A percentile compares a stretch with the other conserved stretches of the same genome.
Conservation (phyloP, 2,329 filamentous ascomycete genomes). For the Didymella glomerata region DNA sequence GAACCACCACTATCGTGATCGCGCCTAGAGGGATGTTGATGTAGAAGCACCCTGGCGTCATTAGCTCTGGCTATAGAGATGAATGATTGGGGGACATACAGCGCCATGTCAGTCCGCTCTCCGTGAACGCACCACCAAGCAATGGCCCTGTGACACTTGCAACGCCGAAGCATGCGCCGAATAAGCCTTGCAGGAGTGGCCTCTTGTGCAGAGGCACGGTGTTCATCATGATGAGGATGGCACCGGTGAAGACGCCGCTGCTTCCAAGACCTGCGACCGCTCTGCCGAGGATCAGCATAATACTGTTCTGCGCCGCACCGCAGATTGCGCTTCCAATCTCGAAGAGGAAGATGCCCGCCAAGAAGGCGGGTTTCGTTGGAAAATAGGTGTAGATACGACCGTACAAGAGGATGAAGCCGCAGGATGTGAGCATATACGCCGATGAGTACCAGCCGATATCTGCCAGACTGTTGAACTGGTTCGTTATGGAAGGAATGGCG, state of each 20-base stretch:
- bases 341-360: constrained; percentile 58
- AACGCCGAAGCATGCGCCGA: constrained; percentile 52
- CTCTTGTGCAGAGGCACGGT: constrained; percentile 53
- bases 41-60: constrained; percentile 47
- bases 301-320: constrained; percentile 52
- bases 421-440: constrained; percentile 52
- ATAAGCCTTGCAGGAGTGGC: constrained; percentile 52
- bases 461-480: constrained; percentile 53
- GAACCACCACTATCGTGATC: constrained; percentile 49
- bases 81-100: constrained; percentile 29
- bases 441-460: constrained; percentile 57
- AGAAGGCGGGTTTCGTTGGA: constrained; percentile 59
- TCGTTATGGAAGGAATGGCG: constrained; percentile 57
- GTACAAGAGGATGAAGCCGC: constrained; percentile 55
- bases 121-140: constrained; percentile 56
- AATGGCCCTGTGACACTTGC: constrained; percentile 55
- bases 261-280: constrained; percentile 44
- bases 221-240: constrained; percentile 46
- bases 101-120: constrained; percentile 53
- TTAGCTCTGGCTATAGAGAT: too few relatives aligned
- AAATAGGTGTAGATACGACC: constrained; percentile 60
- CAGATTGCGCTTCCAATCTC: constrained; percentile 64
- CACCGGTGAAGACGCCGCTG: constrained; percentile 46
- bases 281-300: constrained; percentile 43
- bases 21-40: constrained; percentile 64